Conservation (phyloP, 371 early-diverging fungal species). For the Mucor ambiguus region DNA sequence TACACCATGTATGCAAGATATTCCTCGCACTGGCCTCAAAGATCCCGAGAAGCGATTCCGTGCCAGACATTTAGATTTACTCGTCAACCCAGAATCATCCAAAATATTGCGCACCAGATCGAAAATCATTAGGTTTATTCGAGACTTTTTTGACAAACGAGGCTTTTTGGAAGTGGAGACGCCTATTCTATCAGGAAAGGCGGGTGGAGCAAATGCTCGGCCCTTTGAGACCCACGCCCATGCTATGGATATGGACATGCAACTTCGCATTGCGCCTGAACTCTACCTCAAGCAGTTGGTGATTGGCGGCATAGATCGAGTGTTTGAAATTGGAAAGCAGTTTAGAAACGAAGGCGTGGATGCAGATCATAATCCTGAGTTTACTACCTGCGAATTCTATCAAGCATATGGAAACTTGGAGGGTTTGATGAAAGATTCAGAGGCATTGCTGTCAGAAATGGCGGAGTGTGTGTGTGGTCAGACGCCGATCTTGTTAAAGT, state of each 20-base stretch:
- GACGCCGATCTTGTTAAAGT: conserved; percentile 68
- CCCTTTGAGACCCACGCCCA: conserved; percentile 92
- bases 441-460: conserved; percentile 85
- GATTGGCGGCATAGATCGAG: conserved; percentile 93
- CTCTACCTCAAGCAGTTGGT: conserved; percentile 95
- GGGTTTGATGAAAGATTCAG: conserved; percentile 82
- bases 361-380: conserved; percentile 98
- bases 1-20: conserved; percentile 85
- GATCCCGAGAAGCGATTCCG: conserved; percentile 87
- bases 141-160: conserved; percentile 76
- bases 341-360: conserved; percentile 99
- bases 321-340: conserved; percentile 97
- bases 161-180: conserved; percentile 98
- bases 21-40: conserved; percentile 75
- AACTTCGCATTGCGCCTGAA: conserved; percentile 95
- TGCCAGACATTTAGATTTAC: conserved; percentile 86
- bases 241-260: conserved; percentile 80
- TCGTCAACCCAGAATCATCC: conserved; percentile 77
- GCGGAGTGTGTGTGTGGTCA: conserved; percentile 79
- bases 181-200: conserved; percentile 84
- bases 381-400: conserved; percentile 98
- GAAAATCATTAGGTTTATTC: conserved; percentile 73
- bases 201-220: conserved; percentile 96
- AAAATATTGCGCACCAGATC: conserved; percentile 60
- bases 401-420: conserved; percentile 92